These are phyloP conservation scores for Pleurotus cornucopiae DNA, from an alignment of 768 basidiomycete genomes.

Conservation along the genomic window DNA sequence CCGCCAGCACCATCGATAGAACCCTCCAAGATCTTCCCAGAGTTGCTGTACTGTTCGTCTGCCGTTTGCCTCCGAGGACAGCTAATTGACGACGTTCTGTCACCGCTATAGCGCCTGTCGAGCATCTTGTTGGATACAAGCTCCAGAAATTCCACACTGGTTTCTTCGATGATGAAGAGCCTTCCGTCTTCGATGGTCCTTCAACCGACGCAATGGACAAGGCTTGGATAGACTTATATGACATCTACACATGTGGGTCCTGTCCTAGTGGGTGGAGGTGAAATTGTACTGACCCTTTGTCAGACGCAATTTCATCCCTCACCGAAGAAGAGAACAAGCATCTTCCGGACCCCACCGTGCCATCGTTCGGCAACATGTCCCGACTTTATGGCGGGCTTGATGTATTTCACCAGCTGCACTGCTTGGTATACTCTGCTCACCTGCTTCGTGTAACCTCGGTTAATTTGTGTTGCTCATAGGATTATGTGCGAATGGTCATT, in stretches of 20 bases:
- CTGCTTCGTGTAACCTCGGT: not conserved
- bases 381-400: conserved; percentile 17
- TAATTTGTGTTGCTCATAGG: conserved; percentile 7
- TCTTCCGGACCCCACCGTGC: conserved; percentile 16
- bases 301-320: conserved; percentile 14
- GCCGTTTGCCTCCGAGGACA: too few relatives aligned
- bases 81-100: not conserved
- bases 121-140: not conserved
- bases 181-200: conserved; percentile 8
- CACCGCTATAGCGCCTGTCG: not conserved
- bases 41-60: conserved; percentile 1
- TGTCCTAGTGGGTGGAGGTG: too few relatives aligned
- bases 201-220: conserved; percentile 17
- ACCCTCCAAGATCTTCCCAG: not conserved
- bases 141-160: not conserved
- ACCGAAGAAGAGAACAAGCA: conserved; percentile 14
- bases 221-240: conserved; percentile 16
- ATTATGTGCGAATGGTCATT: conserved; percentile 14
- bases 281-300: too few relatives aligned
- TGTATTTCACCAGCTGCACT: conserved; percentile 24
- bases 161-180: conserved; percentile 4
- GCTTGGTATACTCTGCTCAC: conserved; percentile 13
- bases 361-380: conserved; percentile 15
- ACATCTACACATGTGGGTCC: not conserved
- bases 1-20: not conserved